Conservation (phyloP, 2,329 filamentous ascomycete species). For the Orbilia javanica region DNA sequence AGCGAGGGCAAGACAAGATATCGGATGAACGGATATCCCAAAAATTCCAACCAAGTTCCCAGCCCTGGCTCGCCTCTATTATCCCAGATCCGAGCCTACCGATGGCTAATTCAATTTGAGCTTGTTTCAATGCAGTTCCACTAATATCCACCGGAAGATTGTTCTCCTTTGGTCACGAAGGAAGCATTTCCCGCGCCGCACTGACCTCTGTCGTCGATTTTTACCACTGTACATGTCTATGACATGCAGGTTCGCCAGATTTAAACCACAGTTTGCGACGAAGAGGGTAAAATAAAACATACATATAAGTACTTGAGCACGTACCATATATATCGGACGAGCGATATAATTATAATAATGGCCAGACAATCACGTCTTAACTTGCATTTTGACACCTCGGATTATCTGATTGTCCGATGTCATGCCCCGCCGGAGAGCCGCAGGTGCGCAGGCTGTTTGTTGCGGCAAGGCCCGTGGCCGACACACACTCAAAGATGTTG, state of each 20-base stretch:
- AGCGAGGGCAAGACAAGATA: constrained; percentile 8
- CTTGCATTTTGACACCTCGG: not conserved
- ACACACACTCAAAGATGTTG: not conserved
- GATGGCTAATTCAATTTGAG: constrained; percentile 21
- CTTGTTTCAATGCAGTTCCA: constrained; percentile 14
- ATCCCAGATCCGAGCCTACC: constrained; percentile 24
- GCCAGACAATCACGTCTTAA: constrained; percentile 21
- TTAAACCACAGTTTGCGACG: constrained; percentile 24
- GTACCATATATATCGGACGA: constrained; percentile 24
- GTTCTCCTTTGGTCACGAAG: constrained; percentile 5
- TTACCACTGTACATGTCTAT: not conserved
- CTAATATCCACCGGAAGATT: not conserved
- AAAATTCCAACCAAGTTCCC: constrained; percentile 26
- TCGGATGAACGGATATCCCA: constrained; percentile 54
- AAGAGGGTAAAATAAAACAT: constrained; percentile 1
- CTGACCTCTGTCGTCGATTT: constrained; percentile 28
- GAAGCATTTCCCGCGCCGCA: constrained; percentile 20
- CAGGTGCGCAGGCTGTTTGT: not conserved
- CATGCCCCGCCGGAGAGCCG: constrained; percentile 12
- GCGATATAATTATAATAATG: constrained; percentile 2
- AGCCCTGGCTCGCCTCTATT: constrained; percentile 20
- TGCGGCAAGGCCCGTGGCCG: constrained; percentile 18
- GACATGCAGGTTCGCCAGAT: constrained; percentile 22
- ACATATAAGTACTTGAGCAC: not conserved
- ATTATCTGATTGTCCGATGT: constrained; percentile 31